Evolutionary conservation across 2,329 filamentous ascomycete genomes (phyloP).

Genomic region (Arthrocladium fulminans): DNA sequence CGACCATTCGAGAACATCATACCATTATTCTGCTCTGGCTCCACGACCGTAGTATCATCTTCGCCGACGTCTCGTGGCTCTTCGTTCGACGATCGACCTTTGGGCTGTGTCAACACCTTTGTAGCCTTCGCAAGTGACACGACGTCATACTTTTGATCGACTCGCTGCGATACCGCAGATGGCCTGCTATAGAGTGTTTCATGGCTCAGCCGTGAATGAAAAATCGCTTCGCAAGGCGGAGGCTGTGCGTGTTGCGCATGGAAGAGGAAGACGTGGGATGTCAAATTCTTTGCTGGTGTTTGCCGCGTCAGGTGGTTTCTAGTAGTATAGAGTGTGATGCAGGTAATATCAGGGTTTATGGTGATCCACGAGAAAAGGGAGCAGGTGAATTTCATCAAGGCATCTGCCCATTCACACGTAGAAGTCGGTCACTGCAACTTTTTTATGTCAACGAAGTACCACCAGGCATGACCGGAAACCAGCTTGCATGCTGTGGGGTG

Average conservation of each 20-base stretch:
- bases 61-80: slow-evolving; percentile 41
- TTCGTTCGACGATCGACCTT: slow-evolving; percentile 48
- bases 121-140: background rate
- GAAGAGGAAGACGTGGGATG: background rate
- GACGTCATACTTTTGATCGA: slow-evolving; percentile 12
- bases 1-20: slow-evolving; percentile 29
- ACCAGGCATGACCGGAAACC: background rate
- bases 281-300: background rate
- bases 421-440: background rate
- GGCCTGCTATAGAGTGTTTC: slow-evolving; percentile 21
- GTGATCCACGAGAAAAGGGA: background rate
- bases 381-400: background rate
- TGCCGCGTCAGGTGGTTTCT: background rate
- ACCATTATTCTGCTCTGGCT: slow-evolving; percentile 93
- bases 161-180: slow-evolving; percentile 21
- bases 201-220: slow-evolving; percentile 8
- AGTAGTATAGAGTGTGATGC: background rate
- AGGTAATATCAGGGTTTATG: background rate
- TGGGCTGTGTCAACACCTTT: background rate
- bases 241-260: background rate
- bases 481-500: background rate
- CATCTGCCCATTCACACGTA: background rate
- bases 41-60: slow-evolving; percentile 74
- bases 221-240: background rate
- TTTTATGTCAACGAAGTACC: background rate